Conservation (phyloP, 2,329 filamentous ascomycete species). For the Xylariaceae sp. region DNA sequence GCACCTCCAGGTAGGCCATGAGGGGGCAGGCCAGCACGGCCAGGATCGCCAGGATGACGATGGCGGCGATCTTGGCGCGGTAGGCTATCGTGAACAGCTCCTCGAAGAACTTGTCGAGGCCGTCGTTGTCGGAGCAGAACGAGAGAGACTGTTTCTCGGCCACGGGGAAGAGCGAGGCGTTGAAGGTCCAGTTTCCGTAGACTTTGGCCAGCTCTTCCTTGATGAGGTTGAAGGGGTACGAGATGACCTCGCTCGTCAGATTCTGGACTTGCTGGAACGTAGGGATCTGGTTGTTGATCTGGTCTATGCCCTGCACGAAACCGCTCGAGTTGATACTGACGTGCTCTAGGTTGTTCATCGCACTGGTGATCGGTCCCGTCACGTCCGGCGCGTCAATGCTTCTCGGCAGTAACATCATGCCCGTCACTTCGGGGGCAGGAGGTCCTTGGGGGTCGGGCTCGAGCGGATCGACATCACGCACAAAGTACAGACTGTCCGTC, state of each 20-base stretch:
- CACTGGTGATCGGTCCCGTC: constrained; percentile 29
- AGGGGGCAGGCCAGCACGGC: constrained; percentile 68
- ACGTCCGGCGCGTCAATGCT: constrained; percentile 41
- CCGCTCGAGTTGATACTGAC: constrained; percentile 60
- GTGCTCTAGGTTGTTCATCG: constrained; percentile 59
- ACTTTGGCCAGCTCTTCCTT: constrained; percentile 64
- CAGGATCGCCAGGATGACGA: constrained; percentile 63
- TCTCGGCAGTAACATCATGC: not conserved
- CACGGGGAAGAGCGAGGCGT: constrained; percentile 70
- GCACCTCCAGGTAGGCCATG: constrained; percentile 75
- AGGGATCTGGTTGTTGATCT: constrained; percentile 72
- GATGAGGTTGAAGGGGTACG: constrained; percentile 73
- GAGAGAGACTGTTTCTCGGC: constrained; percentile 73
- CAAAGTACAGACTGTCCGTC: no score
- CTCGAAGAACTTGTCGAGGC: constrained; percentile 77
- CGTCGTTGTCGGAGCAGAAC: constrained; percentile 83
- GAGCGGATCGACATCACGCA: no score
- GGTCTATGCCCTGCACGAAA: constrained; percentile 60
- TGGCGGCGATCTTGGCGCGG: constrained; percentile 65
- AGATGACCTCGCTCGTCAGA: constrained; percentile 65
- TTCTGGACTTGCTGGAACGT: constrained; percentile 80
- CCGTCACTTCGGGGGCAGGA: no score
- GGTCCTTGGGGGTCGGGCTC: no score
- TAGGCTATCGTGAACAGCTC: constrained; percentile 58
- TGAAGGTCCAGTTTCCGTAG: constrained; percentile 68